Base-by-base conservation (phyloP, 495 filamentous ascomycete species). In the Platismatia glauca region DNA sequence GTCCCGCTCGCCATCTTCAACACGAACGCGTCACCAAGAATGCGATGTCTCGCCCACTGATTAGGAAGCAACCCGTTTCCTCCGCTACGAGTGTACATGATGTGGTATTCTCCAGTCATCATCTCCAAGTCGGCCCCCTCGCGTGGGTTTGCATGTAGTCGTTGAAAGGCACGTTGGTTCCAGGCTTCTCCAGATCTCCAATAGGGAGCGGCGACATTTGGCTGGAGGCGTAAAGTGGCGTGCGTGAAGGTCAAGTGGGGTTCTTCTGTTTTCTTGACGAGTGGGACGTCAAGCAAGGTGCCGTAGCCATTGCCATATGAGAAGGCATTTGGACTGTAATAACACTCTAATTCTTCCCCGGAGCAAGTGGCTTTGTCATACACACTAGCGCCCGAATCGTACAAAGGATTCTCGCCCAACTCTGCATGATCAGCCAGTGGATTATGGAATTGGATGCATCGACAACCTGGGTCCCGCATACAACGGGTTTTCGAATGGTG, bases 61-160 rank as follows among this genome's bases (percentile, higher is more conserved):
- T 62, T 62, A 0, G 13, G 13, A 20, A 15, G 52, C 1, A 63
- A 16, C 12, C 35, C 38, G 1, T 13, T 41, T 4, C 44, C 41
- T 0, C 33, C 39, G 0, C 24, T 9, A 12, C 15, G 31, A 18
- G 39, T 46, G 2, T 34, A 55, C 33, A 63, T 27, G 20, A 63
- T 39, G 33, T 63, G 44, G 24, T 63, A 63, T 39, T 63, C 44
- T 2, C 61, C 61, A 0, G 44, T 57, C 16, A 58, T 31, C 22
- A 16, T 52, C 13, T 52, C 24, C 12, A 52, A 13, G 13, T 31
- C 48, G 48, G 48, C 48, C 6, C 5, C 9, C 41, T 57, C 9
- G 29, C 18, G 24, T 22, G 39, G 24, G 41, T 24, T 1, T 29
- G 38, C 48, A 7, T 31, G 15, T 27, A 52, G 1, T 1, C 48